Percentiles rank a stretch among this genome's conserved stretches.
Evolutionary conservation across 768 basidiomycete species (phyloP).

Genomic region (Collybia mongolica): DNA sequence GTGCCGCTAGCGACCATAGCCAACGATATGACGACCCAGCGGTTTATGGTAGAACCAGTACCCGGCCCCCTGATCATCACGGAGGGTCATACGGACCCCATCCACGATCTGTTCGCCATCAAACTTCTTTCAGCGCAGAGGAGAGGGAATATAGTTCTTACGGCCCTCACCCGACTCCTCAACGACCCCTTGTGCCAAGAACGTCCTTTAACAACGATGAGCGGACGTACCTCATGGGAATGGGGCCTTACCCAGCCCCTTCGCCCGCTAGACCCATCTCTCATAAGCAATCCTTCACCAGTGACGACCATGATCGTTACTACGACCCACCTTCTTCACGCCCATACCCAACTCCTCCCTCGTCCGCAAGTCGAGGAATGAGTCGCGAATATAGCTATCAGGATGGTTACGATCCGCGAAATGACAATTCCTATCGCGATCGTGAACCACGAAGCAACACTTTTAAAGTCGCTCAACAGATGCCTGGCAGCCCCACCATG

Average conservation of each 20-base stretch:
- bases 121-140: slow-evolving; percentile 16
- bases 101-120: slow-evolving; percentile 9
- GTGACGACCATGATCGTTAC: slow-evolving; percentile 16
- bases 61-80: background rate
- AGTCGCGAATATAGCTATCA: slow-evolving; percentile 13
- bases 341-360: slow-evolving; percentile 17
- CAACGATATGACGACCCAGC: slow-evolving; percentile 11
- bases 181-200: background rate
- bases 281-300: slow-evolving; percentile 23
- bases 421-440: slow-evolving; percentile 6
- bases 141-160: slow-evolving; percentile 10
- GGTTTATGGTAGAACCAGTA: slow-evolving; percentile 1
- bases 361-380: slow-evolving; percentile 11
- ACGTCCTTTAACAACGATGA: background rate
- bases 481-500: slow-evolving; percentile 8
- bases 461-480: slow-evolving; percentile 14
- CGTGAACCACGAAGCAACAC: slow-evolving; percentile 15
- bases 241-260: slow-evolving; percentile 7
- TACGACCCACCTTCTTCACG: slow-evolving; percentile 9
- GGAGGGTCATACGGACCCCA: background rate
- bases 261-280: slow-evolving; percentile 18
- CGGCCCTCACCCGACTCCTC: background rate
- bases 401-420: slow-evolving; percentile 1
- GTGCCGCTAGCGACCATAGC: slow-evolving; percentile 15
- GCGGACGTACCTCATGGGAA: background rate